These are phyloP conservation scores for Thecamonas trahens DNA, from an alignment of 78 protist genomes.

Conservation along the genomic window DNA sequence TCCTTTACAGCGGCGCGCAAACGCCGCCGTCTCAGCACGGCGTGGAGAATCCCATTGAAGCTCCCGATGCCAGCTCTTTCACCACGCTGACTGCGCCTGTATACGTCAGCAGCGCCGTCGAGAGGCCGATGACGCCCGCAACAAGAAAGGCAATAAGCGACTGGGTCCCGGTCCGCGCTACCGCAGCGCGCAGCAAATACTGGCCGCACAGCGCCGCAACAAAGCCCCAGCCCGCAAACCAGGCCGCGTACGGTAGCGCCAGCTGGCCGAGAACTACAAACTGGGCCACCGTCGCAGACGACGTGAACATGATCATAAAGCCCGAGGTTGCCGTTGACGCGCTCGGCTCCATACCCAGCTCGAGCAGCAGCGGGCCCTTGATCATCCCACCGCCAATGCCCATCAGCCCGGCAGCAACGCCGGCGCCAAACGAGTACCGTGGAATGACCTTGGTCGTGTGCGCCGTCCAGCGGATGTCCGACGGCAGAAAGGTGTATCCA, in stretches of 20 bases:
- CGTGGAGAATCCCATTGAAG: neutral
- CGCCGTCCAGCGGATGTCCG: neutral
- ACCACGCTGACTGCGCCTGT: neutral
- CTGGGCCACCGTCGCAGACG: slow-evolving; percentile 30
- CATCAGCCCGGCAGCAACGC: slow-evolving; percentile 21
- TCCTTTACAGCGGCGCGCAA: too few species aligned
- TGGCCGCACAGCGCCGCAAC: neutral
- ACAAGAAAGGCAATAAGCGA: neutral
- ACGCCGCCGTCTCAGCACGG: too few species aligned
- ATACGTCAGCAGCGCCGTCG: neutral
- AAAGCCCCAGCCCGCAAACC: neutral
- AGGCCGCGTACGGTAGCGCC: slow-evolving; percentile 1
- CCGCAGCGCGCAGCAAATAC: neutral
- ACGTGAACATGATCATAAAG: slow-evolving; percentile 31
- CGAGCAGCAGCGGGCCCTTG: slow-evolving; percentile 22
- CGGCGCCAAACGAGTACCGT: slow-evolving; percentile 4
- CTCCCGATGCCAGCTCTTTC: neutral
- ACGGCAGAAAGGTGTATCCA: neutral
- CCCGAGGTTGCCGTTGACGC: slow-evolving; percentile 10
- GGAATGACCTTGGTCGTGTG: neutral
- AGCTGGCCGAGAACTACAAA: slow-evolving; percentile 4
- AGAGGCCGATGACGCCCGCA: neutral
- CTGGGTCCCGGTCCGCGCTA: neutral
- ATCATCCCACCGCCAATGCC: slow-evolving; percentile 59
- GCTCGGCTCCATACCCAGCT: slow-evolving; percentile 12